phyloP scores from a whole-genome alignment of 176 grass and related monocot genomes.

The Oryza coarctata region DNA sequence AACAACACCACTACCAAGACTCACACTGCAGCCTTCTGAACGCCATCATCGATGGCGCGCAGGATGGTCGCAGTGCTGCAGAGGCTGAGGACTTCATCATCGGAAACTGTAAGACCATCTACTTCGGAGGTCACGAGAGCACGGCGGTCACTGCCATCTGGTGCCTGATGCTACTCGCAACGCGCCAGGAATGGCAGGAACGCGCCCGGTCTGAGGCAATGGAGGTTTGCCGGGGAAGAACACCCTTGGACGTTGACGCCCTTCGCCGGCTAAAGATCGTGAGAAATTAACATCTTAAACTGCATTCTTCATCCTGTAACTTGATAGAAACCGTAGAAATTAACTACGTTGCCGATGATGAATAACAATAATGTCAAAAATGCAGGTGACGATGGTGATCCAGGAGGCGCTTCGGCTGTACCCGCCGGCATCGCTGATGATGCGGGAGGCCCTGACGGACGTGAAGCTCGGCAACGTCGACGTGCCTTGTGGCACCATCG shows the following conservation, averaged over 20 bases:
- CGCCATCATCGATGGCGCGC: conserved; percentile 49
- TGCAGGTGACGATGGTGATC: conserved; percentile 69
- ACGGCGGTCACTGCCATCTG: conserved; percentile 50
- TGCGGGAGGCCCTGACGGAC: conserved; percentile 45
- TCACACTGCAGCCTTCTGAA: conserved; percentile 30
- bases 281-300: background rate
- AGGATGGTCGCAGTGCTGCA: background rate
- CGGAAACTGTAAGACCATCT: conserved; percentile 72
- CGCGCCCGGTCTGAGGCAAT: conserved; percentile 42
- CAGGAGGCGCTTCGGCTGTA: conserved; percentile 62
- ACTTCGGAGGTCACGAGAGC: conserved; percentile 66
- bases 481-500: conserved; percentile 41
- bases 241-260: conserved; percentile 26
- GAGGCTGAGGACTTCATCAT: conserved; percentile 31
- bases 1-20: conserved; percentile 10
- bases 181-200: conserved; percentile 59
- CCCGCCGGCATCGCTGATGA: conserved; percentile 50
- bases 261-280: conserved; percentile 57
- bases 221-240: conserved; percentile 26
- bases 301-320: background rate
- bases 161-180: conserved; percentile 77
- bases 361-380: background rate
- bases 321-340: background rate
- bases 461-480: conserved; percentile 41
- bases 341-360: background rate